Percentiles rank a stretch among this genome's conserved stretches.
phyloP scores from a whole-genome alignment of 1,284 basidiomycete genomes.

The Malassezia nana region DNA sequence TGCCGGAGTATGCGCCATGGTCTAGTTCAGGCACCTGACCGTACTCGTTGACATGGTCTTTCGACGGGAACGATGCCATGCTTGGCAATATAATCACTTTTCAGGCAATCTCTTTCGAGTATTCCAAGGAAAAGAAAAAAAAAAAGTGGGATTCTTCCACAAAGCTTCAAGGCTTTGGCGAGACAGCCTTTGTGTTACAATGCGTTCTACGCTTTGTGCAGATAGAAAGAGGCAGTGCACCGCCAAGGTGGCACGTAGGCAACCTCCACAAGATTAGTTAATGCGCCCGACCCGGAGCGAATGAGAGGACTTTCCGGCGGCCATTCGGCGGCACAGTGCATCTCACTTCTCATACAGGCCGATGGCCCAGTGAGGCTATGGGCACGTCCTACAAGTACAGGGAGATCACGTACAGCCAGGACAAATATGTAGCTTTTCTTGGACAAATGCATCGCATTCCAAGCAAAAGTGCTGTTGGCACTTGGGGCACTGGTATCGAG shows the following conservation, averaged over 20 bases:
- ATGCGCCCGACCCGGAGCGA: background rate
- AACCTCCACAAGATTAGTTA: background rate
- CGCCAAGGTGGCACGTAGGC: background rate
- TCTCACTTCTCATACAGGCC: no score
- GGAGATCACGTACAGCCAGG: conserved; percentile 30
- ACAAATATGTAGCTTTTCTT: conserved; percentile 41
- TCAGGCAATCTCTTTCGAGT: background rate
- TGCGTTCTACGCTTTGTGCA: background rate
- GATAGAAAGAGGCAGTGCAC: background rate
- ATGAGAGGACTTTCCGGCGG: background rate
- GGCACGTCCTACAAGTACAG: background rate
- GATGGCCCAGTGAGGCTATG: no score
- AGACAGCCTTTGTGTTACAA: background rate
- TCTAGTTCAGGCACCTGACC: background rate
- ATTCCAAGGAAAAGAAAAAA: background rate
- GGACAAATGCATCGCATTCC: conserved; percentile 45
- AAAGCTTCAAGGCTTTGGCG: background rate
- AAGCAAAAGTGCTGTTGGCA: conserved; percentile 40
- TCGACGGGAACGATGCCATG: background rate
- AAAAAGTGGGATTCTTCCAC: background rate
- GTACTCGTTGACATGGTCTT: background rate
- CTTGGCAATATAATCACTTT: background rate
- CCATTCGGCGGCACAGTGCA: no score
- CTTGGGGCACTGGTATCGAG: conserved; percentile 35
- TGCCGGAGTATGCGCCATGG: background rate